These are phyloP conservation scores for Schizonepeta tenuifolia DNA, from an alignment of 257 asterid species.

Conservation along the genomic window DNA sequence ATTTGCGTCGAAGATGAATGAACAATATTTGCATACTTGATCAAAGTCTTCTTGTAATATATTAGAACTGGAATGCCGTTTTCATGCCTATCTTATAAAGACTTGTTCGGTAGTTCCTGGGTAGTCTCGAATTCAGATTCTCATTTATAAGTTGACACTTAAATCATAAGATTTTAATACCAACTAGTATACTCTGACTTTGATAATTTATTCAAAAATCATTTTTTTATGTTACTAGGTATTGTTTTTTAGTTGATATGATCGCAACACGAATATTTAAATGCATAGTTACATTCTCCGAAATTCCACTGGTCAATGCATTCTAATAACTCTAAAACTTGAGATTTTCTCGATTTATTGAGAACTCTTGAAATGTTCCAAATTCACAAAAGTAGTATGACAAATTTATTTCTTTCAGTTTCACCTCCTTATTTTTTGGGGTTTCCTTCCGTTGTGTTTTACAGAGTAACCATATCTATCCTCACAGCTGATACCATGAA, in stretches of 20 bases:
- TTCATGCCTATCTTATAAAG: neutral
- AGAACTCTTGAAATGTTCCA: no score
- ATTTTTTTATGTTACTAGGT: no score
- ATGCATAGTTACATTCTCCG: neutral
- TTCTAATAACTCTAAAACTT: neutral
- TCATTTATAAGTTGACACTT: neutral
- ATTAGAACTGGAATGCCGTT: neutral
- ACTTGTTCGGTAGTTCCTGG: neutral
- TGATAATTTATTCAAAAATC: neutral
- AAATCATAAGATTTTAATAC: neutral
- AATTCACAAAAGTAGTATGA: no score
- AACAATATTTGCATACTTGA: neutral
- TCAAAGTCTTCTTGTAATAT: conserved; percentile 1
- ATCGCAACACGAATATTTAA: neutral
- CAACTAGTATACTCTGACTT: neutral
- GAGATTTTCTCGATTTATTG: neutral
- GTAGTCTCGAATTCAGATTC: neutral
- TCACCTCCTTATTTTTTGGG: no score
- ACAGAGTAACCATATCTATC: no score
- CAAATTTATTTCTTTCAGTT: no score
- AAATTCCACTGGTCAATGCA: neutral
- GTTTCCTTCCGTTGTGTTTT: no score
- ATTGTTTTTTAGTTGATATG: neutral
- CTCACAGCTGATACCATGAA: no score
- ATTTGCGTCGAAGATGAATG: neutral